Evolutionary conservation across 495 filamentous ascomycete genomes (phyloP), one percentile per base, ranked within the genome.

Genomic region (Usnea hakonensis): DNA sequence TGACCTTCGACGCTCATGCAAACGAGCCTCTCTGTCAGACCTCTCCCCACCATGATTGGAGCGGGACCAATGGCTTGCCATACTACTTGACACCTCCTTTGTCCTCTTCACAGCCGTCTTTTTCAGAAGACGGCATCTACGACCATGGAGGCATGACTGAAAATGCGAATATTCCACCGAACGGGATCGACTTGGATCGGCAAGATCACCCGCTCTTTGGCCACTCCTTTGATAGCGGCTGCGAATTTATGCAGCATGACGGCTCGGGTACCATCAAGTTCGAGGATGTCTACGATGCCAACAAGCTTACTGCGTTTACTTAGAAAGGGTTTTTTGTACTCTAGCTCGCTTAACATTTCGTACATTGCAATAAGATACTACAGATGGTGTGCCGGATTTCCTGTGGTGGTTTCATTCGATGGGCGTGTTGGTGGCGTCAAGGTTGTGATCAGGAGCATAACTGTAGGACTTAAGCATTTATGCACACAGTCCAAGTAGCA

Each of bases 21-120:
- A 28, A 36, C 16, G 37, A 54, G 26, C n/a, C 37, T 23, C 26
- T 53, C n/a, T 5, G 26, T 21, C 58, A 52, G 33, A 14, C 26
- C 3, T 28, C 36, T 36, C 59, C 59, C 23, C 52, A 40, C 35
- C 52, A 41, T 19, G 33, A 58, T 2, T 36, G 48, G 44, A 23
- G 38, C 14, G 16, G 26, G 40, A 30, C 44, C 10, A 32, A 14
- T 33, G 19, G 41, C n/a, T 26, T 57, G 44, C 61, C 61, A 40
- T 63, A 63, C 28, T 63, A 37, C 28, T 36, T 63, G 23, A 43
- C 61, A 10, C 57, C 52, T 33, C 52, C 61, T 26, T 48, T 48
- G 26, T 38, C 36, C 32, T 58, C 61, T 44, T 43, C 55, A 26
- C 61, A 40, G n/a, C 57, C 61, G 6, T 48, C 55, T 6, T 38